These are phyloP conservation scores for Eucalyptus pauciflora DNA, from an alignment of 345 rosid species.

Conservation along the genomic window DNA sequence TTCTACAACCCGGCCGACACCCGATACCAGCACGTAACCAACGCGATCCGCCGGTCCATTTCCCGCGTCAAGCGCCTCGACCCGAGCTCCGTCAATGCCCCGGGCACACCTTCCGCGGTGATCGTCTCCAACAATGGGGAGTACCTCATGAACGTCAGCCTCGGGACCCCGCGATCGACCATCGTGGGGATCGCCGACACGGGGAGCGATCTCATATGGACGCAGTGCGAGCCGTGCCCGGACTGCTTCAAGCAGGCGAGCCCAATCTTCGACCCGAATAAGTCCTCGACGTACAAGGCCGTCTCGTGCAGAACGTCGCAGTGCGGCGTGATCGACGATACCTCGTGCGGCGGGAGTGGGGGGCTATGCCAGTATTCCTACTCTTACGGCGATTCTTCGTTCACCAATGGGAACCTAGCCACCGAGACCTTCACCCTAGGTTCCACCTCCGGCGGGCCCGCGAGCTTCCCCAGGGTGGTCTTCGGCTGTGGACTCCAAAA, in stretches of 20 bases:
- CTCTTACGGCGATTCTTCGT: background rate
- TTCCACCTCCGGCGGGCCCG: background rate
- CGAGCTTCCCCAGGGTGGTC: background rate
- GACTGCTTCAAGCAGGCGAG: slow-evolving; percentile 4
- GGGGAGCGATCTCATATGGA: slow-evolving; percentile 28
- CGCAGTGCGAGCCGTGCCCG: slow-evolving; percentile 20
- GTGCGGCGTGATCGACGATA: background rate
- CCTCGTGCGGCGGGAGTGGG: background rate
- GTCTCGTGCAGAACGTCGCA: background rate
- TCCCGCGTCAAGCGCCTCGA: background rate
- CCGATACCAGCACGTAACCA: background rate
- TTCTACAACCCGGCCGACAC: slow-evolving; percentile 1
- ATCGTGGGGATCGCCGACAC: slow-evolving; percentile 14
- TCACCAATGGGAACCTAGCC: background rate
- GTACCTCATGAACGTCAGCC: slow-evolving; percentile 14
- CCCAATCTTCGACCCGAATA: slow-evolving; percentile 3
- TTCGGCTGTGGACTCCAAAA: slow-evolving; percentile 19
- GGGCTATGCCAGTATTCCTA: background rate
- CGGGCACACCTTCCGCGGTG: background rate
- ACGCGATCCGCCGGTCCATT: background rate
- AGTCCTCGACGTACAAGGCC: background rate
- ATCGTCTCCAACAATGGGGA: background rate
- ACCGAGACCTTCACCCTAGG: slow-evolving; percentile 2
- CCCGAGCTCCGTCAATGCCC: background rate
- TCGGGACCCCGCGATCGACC: slow-evolving; percentile 1